Evolutionary conservation across 805 yeast genomes (phyloP).

Genomic region (Monosporozyma unispora): DNA sequence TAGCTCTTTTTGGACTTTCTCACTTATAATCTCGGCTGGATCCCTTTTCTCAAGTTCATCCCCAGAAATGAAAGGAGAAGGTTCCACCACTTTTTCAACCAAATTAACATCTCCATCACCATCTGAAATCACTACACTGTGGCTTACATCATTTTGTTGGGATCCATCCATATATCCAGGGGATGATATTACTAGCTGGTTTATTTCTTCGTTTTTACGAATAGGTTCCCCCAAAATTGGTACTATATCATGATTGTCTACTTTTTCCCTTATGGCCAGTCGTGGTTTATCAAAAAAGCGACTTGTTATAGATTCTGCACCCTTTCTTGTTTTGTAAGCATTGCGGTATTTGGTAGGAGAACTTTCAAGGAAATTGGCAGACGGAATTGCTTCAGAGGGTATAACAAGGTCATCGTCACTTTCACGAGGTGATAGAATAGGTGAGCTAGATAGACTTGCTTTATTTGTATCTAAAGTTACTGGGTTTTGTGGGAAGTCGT

Average conservation of each 20-base stretch:
- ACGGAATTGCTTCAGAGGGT: not conserved
- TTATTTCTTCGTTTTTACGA: not conserved
- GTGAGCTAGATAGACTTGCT: not conserved
- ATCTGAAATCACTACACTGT: slow-evolving; percentile 14
- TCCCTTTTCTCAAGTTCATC: not conserved
- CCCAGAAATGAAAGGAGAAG: not conserved
- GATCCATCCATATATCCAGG: not conserved
- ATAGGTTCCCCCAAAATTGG: not conserved
- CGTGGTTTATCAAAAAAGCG: not conserved
- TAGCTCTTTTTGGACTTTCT: slow-evolving; percentile 2
- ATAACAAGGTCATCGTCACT: not conserved
- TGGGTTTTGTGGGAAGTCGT: not conserved
- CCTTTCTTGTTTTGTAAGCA: not conserved
- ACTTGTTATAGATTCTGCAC: not conserved
- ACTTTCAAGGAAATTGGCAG: slow-evolving; percentile 10
- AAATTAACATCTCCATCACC: slow-evolving; percentile 17
- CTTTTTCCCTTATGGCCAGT: not conserved
- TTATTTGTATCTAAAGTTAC: not conserved
- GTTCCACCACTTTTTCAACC: slow-evolving; percentile 5
- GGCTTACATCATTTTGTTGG: not conserved
- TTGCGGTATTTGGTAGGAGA: slow-evolving; percentile 8
- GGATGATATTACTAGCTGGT: not conserved
- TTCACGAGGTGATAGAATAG: not conserved
- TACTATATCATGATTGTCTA: not conserved
- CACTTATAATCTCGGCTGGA: not conserved